Conservation (phyloP, 257 asterid genomes). For the Solanum tarijense region DNA sequence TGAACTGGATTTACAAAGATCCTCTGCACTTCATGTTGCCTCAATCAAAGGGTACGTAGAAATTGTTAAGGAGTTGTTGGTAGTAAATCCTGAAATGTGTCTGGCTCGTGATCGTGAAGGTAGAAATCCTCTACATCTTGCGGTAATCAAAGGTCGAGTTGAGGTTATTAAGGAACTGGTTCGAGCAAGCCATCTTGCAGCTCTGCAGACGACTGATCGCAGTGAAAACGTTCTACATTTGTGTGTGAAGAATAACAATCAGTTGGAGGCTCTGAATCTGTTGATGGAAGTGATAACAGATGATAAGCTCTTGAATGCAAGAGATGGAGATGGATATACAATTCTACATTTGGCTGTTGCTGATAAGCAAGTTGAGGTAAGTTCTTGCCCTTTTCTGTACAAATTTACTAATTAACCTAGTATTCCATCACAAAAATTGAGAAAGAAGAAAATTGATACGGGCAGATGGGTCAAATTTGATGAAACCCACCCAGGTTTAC, state of each 20-base stretch:
- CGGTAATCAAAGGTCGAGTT: slow-evolving; percentile 27
- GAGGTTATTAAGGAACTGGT: slow-evolving; percentile 19
- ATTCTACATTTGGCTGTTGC: slow-evolving; percentile 25
- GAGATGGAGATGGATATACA: slow-evolving; percentile 20
- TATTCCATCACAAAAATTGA: background rate
- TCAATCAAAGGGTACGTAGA: slow-evolving; percentile 18
- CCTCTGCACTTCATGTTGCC: slow-evolving; percentile 28
- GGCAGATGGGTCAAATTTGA: background rate
- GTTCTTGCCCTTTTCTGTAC: background rate
- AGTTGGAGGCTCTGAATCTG: slow-evolving; percentile 18
- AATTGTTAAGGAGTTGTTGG: slow-evolving; percentile 7
- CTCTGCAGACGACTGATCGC: slow-evolving; percentile 1
- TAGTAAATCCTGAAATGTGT: slow-evolving; percentile 6
- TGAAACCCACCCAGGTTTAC: background rate
- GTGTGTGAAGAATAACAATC: slow-evolving; percentile 22
- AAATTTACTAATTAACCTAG: background rate
- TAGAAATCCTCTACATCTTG: slow-evolving; percentile 30
- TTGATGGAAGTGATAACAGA: background rate
- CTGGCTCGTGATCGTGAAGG: slow-evolving; percentile 14
- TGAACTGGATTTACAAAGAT: slow-evolving; percentile 17
- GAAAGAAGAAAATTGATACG: background rate
- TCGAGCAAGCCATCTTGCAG: slow-evolving; percentile 6
- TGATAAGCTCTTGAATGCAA: slow-evolving; percentile 11
- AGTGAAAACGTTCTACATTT: slow-evolving; percentile 25
- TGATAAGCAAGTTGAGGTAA: slow-evolving; percentile 23